Conservation (phyloP, 2,329 filamentous ascomycete genomes). For the Clonostachys rhizophaga region DNA sequence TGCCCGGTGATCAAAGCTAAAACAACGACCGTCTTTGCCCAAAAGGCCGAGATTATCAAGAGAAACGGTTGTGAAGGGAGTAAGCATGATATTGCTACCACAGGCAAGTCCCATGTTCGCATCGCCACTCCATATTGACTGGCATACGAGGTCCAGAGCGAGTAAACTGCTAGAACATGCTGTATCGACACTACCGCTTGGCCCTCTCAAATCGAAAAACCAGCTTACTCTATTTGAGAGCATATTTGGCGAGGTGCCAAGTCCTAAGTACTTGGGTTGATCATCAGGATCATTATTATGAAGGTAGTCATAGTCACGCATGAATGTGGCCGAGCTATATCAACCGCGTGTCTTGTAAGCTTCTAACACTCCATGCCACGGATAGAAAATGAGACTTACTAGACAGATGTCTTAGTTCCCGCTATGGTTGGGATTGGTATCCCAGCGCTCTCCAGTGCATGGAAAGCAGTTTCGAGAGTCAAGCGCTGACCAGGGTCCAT, state of each 20-base stretch:
- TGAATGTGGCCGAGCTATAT: constrained; percentile 2
- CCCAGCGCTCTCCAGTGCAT: constrained; percentile 11
- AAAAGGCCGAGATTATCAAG: constrained; percentile 7
- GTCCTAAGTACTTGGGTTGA: not conserved
- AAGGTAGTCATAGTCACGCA: constrained; percentile 1
- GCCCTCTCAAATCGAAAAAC: constrained; percentile 5
- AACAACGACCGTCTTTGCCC: constrained; percentile 23
- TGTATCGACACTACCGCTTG: constrained; percentile 33
- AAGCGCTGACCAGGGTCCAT: constrained; percentile 10
- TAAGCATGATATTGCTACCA: not conserved
- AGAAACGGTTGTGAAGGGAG: not conserved
- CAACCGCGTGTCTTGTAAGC: not conserved
- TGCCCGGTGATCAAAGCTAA: constrained; percentile 44
- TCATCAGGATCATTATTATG: not conserved
- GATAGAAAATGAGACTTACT: constrained; percentile 2
- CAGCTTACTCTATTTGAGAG: constrained; percentile 6
- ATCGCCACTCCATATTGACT: not conserved
- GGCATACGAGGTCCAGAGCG: constrained; percentile 29
- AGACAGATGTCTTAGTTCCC: constrained; percentile 5
- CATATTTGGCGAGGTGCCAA: not conserved
- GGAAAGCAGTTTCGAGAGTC: constrained; percentile 10
- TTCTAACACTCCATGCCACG: not conserved
- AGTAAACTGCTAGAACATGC: constrained; percentile 38
- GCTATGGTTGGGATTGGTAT: constrained; percentile 1
- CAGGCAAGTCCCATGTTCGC: not conserved